These are phyloP conservation scores for Tuber magnatum DNA, from an alignment of 495 filamentous ascomycete genomes.

Conservation along the genomic window DNA sequence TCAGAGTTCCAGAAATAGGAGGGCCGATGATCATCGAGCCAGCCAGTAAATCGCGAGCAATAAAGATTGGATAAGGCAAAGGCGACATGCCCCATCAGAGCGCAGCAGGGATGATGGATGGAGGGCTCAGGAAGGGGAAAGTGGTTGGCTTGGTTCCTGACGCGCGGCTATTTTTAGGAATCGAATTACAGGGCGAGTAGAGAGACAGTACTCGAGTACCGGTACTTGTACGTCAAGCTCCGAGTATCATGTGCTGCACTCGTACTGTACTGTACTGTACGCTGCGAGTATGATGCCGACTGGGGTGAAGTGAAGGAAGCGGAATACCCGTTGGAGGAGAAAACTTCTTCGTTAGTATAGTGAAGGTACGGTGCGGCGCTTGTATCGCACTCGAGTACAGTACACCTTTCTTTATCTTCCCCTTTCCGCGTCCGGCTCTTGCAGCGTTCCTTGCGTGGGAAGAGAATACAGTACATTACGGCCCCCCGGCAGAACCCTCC, in stretches of 20 bases:
- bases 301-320: background rate
- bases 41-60: background rate
- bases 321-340: background rate
- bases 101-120: background rate
- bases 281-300: constrained; percentile 20
- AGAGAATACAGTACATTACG: constrained; percentile 7
- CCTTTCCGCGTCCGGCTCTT: constrained; percentile 16
- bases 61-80: background rate
- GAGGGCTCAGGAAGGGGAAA: background rate
- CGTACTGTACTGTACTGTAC: background rate
- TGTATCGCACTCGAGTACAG: too few species aligned
- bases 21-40: background rate
- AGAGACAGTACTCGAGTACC: too few species aligned
- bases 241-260: too few species aligned
- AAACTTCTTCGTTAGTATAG: constrained; percentile 14
- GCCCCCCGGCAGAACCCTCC: constrained; percentile 13
- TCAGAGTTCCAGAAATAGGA: background rate
- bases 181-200: background rate
- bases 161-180: constrained; percentile 36
- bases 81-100: background rate
- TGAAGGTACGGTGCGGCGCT: too few species aligned
- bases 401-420: constrained; percentile 12
- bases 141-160: constrained; percentile 28
- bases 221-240: too few species aligned
- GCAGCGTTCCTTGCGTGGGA: constrained; percentile 12